phyloP scores from a whole-genome alignment of 164 flowering plant genomes.

The Cinnamomum micranthum region DNA sequence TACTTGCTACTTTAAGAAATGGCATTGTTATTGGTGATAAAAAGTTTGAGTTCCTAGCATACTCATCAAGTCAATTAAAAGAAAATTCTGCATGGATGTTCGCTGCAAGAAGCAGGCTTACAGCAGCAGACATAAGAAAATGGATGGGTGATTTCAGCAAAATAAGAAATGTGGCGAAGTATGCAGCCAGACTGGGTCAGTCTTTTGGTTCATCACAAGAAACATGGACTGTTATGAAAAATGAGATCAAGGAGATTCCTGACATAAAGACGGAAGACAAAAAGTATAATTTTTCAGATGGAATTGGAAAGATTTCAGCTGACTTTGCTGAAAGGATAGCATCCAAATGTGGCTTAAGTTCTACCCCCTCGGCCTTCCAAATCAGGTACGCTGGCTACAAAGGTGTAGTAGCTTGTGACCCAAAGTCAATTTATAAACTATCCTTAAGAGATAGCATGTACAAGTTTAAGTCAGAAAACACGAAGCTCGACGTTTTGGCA shows the following conservation, averaged over 20 bases:
- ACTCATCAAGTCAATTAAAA: slow-evolving; percentile 78
- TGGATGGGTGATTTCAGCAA: slow-evolving; percentile 80
- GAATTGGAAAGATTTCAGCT: slow-evolving; percentile 87
- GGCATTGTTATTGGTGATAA: slow-evolving; percentile 76
- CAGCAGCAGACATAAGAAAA: slow-evolving; percentile 55
- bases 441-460: slow-evolving; percentile 82
- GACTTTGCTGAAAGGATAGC: slow-evolving; percentile 67
- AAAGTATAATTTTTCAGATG: slow-evolving; percentile 79
- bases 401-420: slow-evolving; percentile 92
- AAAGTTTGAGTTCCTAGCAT: slow-evolving; percentile 89
- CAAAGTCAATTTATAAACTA: slow-evolving; percentile 47
- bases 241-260: slow-evolving; percentile 54
- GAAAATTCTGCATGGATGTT: slow-evolving; percentile 90
- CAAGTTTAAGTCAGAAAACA: slow-evolving; percentile 57
- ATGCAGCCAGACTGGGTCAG: slow-evolving; percentile 92
- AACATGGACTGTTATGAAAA: slow-evolving; percentile 43
- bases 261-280: slow-evolving; percentile 43
- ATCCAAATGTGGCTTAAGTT: slow-evolving; percentile 42
- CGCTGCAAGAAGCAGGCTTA: slow-evolving; percentile 49
- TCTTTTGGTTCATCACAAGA: slow-evolving; percentile 81
- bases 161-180: slow-evolving; percentile 81
- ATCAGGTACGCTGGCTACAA: slow-evolving; percentile 87
- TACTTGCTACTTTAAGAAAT: slow-evolving; percentile 44
- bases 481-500: slow-evolving; percentile 62
- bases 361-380: slow-evolving; percentile 78